A percentile compares a stretch with the other conserved stretches of the same genome.
Evolutionary conservation across 495 filamentous ascomycete species (phyloP).

Genomic region (Aspergillus baeticus): DNA sequence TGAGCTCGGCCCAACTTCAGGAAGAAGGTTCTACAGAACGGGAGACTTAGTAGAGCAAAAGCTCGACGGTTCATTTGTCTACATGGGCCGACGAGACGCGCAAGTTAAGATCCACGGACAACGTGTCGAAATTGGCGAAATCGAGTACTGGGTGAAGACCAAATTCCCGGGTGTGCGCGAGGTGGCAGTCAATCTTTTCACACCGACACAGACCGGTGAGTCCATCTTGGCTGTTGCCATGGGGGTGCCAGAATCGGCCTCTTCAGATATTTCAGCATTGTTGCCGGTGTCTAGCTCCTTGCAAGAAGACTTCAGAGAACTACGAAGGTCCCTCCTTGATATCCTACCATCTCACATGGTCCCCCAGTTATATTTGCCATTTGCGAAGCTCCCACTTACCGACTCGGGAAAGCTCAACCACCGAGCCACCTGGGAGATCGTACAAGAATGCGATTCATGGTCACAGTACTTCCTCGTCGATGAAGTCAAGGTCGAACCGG

Average conservation of each 20-base stretch:
- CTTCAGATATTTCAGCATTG: background rate
- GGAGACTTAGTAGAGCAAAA: conserved; percentile 15
- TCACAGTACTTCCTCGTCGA: conserved; percentile 8
- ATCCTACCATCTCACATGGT: conserved; percentile 11
- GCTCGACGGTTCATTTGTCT: conserved; percentile 5
- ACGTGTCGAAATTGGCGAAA: conserved; percentile 16
- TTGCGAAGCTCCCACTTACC: conserved; percentile 7
- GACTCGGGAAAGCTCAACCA: conserved; percentile 14
- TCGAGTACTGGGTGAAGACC: conserved; percentile 10
- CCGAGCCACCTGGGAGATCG: conserved; percentile 1
- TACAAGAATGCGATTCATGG: background rate
- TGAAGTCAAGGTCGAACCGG: conserved; percentile 1
- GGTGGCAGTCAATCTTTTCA: conserved; percentile 6
- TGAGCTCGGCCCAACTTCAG: conserved; percentile 11
- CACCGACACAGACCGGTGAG: background rate
- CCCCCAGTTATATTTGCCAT: conserved; percentile 9
- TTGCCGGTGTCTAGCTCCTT: background rate
- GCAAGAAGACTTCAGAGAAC: background rate
- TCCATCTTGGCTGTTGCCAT: conserved; percentile 1
- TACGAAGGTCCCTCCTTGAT: background rate
- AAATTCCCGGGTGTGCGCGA: conserved; percentile 2
- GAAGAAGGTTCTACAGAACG: conserved; percentile 9
- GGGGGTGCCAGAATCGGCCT: background rate
- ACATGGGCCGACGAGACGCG: conserved; percentile 12
- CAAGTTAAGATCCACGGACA: conserved; percentile 20